Evolutionary conservation across 306 rosid species (phyloP).

Genomic region (Crataegus laevigata): DNA sequence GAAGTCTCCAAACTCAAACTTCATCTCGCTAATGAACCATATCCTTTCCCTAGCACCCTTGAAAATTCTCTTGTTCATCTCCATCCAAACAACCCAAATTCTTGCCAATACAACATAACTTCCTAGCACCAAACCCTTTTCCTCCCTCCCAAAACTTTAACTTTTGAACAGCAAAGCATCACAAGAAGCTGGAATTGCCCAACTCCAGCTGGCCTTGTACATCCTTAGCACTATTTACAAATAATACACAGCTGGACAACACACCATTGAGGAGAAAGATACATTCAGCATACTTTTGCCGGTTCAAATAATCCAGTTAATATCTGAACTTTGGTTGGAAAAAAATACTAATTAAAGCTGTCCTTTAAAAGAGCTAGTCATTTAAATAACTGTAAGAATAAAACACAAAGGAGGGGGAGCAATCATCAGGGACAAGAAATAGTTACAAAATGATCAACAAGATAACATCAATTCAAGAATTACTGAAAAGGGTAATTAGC

Average conservation of each 20-base stretch:
- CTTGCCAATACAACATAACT: not conserved
- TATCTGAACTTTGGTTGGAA: not conserved
- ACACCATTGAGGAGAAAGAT: not conserved
- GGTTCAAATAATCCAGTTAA: not conserved
- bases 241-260: not conserved
- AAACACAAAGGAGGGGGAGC: not conserved
- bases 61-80: not conserved
- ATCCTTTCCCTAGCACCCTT: not conserved
- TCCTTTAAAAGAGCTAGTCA: not conserved
- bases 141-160: not conserved
- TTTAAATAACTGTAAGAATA: not conserved
- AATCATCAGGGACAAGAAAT: not conserved
- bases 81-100: not conserved
- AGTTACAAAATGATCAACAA: not conserved
- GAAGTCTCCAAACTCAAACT: not conserved
- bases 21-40: not conserved
- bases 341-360: not conserved
- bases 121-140: not conserved
- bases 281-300: not conserved
- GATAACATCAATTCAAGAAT: not conserved
- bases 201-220: not conserved
- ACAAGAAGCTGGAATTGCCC: not conserved
- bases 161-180: not conserved
- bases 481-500: not conserved
- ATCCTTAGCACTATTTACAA: not conserved